These are phyloP conservation scores for Pulveroboletus sp. DNA, from an alignment of 1,284 basidiomycete genomes.

Conservation along the genomic window DNA sequence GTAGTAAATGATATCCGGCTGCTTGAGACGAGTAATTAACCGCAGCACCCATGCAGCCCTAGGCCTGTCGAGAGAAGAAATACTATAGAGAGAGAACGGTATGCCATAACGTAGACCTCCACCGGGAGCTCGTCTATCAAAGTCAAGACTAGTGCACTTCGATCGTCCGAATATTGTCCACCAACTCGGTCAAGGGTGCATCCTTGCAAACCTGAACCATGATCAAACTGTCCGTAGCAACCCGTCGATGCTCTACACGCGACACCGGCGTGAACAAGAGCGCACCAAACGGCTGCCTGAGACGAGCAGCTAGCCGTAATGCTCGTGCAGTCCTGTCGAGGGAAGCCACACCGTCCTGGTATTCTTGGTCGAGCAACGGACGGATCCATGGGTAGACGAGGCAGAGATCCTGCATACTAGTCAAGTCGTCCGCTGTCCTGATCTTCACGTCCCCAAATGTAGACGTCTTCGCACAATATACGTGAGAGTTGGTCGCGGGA, in stretches of 20 bases:
- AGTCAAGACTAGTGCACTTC: constrained; percentile 1
- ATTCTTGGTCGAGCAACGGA: constrained; percentile 2
- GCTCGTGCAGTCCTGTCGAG: not conserved
- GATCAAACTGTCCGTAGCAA: constrained; percentile 12
- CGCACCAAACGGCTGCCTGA: constrained; percentile 9
- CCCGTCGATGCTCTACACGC: constrained; percentile 4
- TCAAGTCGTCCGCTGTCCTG: not conserved
- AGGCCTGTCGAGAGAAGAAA: too few relatives aligned
- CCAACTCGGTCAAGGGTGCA: not conserved
- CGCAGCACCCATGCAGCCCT: too few relatives aligned
- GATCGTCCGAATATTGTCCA: constrained; percentile 1
- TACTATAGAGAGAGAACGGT: too few relatives aligned
- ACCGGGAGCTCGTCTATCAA: too few relatives aligned
- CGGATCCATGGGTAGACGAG: not conserved
- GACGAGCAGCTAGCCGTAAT: constrained; percentile 1
- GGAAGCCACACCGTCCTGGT: not conserved
- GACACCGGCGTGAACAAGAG: not conserved
- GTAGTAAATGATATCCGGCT: too few relatives aligned
- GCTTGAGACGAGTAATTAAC: too few relatives aligned
- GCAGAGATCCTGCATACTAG: not conserved
- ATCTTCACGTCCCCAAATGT: constrained; percentile 3
- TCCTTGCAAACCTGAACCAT: not conserved
- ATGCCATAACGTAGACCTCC: too few relatives aligned
- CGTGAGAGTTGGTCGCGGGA: not conserved
- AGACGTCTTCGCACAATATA: constrained; percentile 1